These are phyloP conservation scores for Wallacemonas sp. DNA, from an alignment of 208 protist genomes.

Conservation along the genomic window DNA sequence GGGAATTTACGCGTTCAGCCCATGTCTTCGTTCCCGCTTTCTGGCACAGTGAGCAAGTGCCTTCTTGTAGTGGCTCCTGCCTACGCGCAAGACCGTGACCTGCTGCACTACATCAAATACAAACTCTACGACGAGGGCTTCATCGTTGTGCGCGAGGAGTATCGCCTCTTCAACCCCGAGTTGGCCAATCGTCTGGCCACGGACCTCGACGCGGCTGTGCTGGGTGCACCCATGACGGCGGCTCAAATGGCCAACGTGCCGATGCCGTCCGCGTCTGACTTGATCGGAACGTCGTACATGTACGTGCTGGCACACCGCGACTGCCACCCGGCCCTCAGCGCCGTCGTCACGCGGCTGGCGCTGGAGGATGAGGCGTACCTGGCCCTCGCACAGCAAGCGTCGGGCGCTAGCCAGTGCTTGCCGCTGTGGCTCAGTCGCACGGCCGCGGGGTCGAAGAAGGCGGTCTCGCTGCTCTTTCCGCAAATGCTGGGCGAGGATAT, in stretches of 20 bases:
- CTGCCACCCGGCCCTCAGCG: conserved; percentile 59
- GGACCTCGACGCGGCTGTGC: neutral
- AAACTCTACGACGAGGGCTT: conserved; percentile 85
- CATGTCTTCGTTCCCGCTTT: conserved; percentile 31
- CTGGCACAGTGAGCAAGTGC: conserved; percentile 64
- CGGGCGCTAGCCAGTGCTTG: neutral
- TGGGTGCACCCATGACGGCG: conserved; percentile 1
- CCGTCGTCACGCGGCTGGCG: conserved; percentile 46
- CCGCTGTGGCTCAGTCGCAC: conserved; percentile 38
- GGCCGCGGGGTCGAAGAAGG: conserved; percentile 37
- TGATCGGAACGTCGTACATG: conserved; percentile 70
- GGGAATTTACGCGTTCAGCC: neutral
- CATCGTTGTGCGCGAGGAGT: conserved; percentile 80
- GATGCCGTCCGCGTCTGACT: conserved; percentile 27
- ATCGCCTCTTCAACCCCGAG: conserved; percentile 77
- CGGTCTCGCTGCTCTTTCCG: conserved; percentile 72
- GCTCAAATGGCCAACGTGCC: conserved; percentile 20
- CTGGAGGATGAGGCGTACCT: conserved; percentile 44
- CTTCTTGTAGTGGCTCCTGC: conserved; percentile 61
- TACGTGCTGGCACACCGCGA: conserved; percentile 73
- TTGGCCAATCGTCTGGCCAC: conserved; percentile 54
- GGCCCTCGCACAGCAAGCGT: conserved; percentile 10
- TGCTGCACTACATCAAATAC: conserved; percentile 81
- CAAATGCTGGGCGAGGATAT: conserved; percentile 79
- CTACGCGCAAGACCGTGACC: conserved; percentile 51